phyloP scores from a whole-genome alignment of 164 flowering plant species.

The Nymphaea thermarum region DNA sequence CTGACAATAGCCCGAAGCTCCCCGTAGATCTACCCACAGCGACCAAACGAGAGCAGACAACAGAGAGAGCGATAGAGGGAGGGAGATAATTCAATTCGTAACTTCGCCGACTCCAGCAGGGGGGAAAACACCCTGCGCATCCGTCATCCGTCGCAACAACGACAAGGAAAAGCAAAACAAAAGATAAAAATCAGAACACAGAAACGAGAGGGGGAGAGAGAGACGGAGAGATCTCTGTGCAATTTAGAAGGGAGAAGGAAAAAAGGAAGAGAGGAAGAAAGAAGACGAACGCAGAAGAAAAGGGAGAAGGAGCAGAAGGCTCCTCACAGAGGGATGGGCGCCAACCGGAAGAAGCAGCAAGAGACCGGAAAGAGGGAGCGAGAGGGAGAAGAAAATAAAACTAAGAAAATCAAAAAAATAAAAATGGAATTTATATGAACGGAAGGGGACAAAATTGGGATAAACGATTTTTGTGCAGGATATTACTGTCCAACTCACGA shows the following conservation, averaged over 20 bases:
- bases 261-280: not conserved
- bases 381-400: not conserved
- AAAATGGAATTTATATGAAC: no score
- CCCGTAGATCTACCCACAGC: not conserved
- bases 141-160: not conserved
- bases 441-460: not conserved
- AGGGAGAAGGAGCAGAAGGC: not conserved
- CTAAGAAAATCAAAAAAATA: not conserved
- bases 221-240: not conserved
- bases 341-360: not conserved
- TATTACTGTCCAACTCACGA: no score
- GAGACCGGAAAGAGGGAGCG: not conserved
- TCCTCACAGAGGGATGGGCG: not conserved
- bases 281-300: not conserved
- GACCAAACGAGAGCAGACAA: not conserved
- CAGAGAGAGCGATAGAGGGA: not conserved
- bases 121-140: not conserved
- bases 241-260: not conserved
- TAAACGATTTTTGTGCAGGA: not conserved
- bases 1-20: not conserved
- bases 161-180: not conserved
- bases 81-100: not conserved
- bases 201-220: not conserved
- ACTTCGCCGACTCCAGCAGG: not conserved
- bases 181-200: not conserved